Base-by-base conservation (phyloP, 805 yeast genomes). In the Yamadazyma paraphyllophila region DNA sequence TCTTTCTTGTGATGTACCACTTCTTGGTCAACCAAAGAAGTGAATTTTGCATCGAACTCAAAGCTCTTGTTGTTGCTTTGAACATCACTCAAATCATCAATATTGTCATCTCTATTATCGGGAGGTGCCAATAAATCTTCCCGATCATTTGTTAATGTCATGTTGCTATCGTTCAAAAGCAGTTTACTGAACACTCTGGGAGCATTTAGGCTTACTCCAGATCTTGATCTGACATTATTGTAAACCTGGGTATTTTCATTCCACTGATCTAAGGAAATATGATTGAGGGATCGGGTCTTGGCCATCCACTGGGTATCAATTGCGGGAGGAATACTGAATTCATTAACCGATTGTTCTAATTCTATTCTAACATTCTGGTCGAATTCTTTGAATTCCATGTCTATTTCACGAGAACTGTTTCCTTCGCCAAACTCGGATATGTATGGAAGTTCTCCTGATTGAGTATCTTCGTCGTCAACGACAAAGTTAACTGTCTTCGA, bases 261-360 rank as follows among this genome's bases (percentile, higher is more conserved):
- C 74, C 74, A 69, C 16, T 66, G 65, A 13, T 63, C 52, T 9
- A 62, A 52, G 7, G 68, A 58, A 13, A 69, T 62, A 44, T 57
- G 59, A 15, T 49, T 51, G 41, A 49, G 15, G 1, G 52, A 44
- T 13, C 41, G 31, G 13, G 48, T 45, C 12, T 34, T 44, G 14
- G n/a, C 37, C 36, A 41, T 39, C 57, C 57, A 54, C 24, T 26
- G 27, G 27, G 32, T 16, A 25, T 43, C 32, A 37, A 25, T 13
- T 55, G 46, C 33, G 39, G 38, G 27, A 15, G 46, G 46, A 26
- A 44, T 44, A 2, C 20, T 10, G 24, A 44, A 44, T 17, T 44
- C 46, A 5, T 11, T 13, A 6, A 44, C 26, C 6, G 25, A 10
- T 10, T 13, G 11, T 25, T 42, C 45, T 9, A 29, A 7, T 32